A percentile compares a stretch with the other conserved stretches of the same genome.
Evolutionary conservation across 2,329 filamentous ascomycete genomes (phyloP).

Genomic region (Ophiosphaerella herpotricha): DNA sequence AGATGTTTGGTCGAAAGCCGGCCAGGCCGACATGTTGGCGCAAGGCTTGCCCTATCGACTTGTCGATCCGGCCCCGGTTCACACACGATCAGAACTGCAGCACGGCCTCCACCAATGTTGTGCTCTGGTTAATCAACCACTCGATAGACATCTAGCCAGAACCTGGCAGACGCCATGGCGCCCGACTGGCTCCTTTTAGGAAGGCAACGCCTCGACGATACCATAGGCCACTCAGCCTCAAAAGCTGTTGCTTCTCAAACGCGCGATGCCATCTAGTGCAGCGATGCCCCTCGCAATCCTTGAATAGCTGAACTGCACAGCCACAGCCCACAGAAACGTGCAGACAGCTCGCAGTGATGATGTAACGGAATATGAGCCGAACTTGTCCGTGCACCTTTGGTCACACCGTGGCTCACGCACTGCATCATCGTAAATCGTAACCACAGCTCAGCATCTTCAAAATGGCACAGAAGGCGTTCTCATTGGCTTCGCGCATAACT

Average conservation of each 20-base stretch:
- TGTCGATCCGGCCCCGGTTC: no score
- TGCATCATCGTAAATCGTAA: slow-evolving; percentile 34
- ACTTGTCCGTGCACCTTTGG: slow-evolving; percentile 26
- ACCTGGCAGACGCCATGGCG: slow-evolving; percentile 23
- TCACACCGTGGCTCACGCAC: slow-evolving; percentile 20
- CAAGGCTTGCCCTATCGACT: slow-evolving; percentile 1
- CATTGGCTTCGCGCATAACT: slow-evolving; percentile 51
- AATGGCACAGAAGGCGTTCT: slow-evolving; percentile 44
- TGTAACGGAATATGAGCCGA: slow-evolving; percentile 30
- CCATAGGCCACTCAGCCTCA: slow-evolving; percentile 11
- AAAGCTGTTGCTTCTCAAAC: slow-evolving; percentile 21
- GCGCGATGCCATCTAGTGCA: slow-evolving; percentile 11
- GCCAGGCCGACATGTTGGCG: slow-evolving; percentile 13
- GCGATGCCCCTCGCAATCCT: background rate
- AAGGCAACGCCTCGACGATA: slow-evolving; percentile 8
- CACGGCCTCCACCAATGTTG: background rate
- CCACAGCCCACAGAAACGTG: background rate
- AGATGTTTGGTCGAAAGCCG: slow-evolving; percentile 16
- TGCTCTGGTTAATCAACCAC: background rate
- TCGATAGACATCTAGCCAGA: background rate
- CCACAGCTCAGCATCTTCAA: slow-evolving; percentile 13
- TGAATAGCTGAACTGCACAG: no score
- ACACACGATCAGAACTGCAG: background rate
- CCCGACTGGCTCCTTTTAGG: slow-evolving; percentile 11
- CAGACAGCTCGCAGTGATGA: slow-evolving; percentile 26